These are phyloP conservation scores for Hordeum pubiflorum DNA, from an alignment of 202 grass and related monocot genomes.

Conservation along the genomic window DNA sequence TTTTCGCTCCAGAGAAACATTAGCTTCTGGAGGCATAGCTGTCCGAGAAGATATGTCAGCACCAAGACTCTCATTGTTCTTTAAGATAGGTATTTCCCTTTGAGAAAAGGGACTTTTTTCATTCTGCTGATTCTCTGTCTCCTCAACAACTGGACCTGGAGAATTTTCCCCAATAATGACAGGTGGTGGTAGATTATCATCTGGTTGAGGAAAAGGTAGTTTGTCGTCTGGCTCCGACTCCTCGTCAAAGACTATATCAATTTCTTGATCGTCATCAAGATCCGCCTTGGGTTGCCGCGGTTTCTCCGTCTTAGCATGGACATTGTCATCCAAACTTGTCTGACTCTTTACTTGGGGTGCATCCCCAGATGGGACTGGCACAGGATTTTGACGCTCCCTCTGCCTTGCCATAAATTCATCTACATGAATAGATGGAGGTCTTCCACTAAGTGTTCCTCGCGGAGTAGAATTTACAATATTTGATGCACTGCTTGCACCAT, in stretches of 20 bases:
- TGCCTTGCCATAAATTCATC: conserved; percentile 98
- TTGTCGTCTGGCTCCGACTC: conserved; percentile 88
- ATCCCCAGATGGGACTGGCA: conserved; percentile 42
- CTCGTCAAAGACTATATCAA: conserved; percentile 89
- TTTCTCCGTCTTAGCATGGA: conserved; percentile 43
- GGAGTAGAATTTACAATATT: conserved; percentile 71
- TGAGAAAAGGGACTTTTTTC: conserved; percentile 42
- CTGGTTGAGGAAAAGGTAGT: conserved; percentile 81
- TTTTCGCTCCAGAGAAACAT: conserved; percentile 34
- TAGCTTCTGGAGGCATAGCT: conserved; percentile 29
- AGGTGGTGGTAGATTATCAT: conserved; percentile 69
- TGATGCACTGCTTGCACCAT: conserved; percentile 81
- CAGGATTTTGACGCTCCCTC: conserved; percentile 75
- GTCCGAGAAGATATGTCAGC: conserved; percentile 28
- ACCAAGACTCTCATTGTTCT: conserved; percentile 21
- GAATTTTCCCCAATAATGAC: conserved; percentile 84
- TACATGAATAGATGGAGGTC: conserved; percentile 98
- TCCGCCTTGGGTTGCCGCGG: conserved; percentile 52
- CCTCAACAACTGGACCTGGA: conserved; percentile 50
- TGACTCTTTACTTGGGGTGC: conserved; percentile 46
- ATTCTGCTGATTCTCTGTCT: conserved; percentile 46
- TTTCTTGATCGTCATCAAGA: conserved; percentile 85
- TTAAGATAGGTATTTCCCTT: conserved; percentile 15
- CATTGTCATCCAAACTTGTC: conserved; percentile 48
- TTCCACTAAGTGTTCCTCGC: conserved; percentile 59